Evolutionary conservation across 495 filamentous ascomycete genomes (phyloP), one percentile per base, ranked within the genome.

Genomic region (Xylaria venustula): DNA sequence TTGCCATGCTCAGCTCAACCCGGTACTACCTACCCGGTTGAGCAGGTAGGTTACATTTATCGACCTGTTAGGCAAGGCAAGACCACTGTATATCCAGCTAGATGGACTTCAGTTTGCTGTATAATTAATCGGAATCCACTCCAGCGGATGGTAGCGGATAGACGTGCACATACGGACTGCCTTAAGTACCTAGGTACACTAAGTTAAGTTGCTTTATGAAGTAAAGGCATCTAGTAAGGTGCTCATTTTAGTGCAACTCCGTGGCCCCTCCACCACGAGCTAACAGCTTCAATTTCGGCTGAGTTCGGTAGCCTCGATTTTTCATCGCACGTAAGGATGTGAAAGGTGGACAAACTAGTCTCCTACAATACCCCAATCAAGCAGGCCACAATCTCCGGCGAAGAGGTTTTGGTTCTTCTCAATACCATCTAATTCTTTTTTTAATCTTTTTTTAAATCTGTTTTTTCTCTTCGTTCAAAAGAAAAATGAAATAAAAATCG

Each of bases 361-460:
- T 55, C 41, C 53, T 45, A n/a, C 53, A n/a, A n/a, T n/a, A n/a
- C n/a, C 42, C 45, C 40, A 44, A 45, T 40, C 40, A 55, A 40
- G n/a, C 40, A 32, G 41, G 23, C 51, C n/a, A 11, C 7, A 40
- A 4, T 28, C 50, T 32, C 50, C 37, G 36, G 19, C 17, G 22
- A 36, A 11, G 19, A 30, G 15, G 19, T 34, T 32, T 51, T 50
- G n/a, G n/a, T n/a, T n/a, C 30, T 51, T 32, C 40, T n/a, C n/a
- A n/a, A n/a, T n/a, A n/a, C 40, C 40, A 15, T 42, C 40, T 42
- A 8, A 19, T 8, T 40, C 12, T 40, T 15, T 14, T 15, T 32
- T 36, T 11, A 22, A 7, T 20, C 11, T 12, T 19, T 37, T 52
- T 17, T n/a, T n/a, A n/a, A n/a, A n/a, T n/a, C n/a, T n/a, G n/a